These are phyloP conservation scores for Purpureocillium takamizusanense DNA, from an alignment of 2,329 filamentous ascomycete genomes.

Conservation along the genomic window DNA sequence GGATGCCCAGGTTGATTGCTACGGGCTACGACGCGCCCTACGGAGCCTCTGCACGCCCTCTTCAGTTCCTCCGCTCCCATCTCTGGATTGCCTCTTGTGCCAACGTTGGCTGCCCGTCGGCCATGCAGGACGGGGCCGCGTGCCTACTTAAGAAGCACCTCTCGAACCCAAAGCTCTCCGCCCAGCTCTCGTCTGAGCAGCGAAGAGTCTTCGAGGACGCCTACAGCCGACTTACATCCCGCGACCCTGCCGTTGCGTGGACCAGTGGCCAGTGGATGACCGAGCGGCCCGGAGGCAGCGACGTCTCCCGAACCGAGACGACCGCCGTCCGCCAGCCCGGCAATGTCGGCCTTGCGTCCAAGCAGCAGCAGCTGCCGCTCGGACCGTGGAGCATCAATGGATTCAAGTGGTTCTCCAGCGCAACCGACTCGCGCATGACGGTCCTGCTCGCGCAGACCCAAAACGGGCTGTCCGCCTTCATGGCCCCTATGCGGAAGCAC, in stretches of 20 bases:
- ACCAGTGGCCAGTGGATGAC: conserved; percentile 76
- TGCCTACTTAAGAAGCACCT: conserved; percentile 39
- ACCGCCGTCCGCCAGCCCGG: conserved; percentile 29
- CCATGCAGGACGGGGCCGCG: conserved; percentile 58
- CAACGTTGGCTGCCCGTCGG: conserved; percentile 54
- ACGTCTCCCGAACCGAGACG: conserved; percentile 61
- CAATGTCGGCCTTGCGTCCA: conserved; percentile 8
- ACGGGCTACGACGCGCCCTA: conserved; percentile 48
- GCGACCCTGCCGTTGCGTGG: conserved; percentile 45
- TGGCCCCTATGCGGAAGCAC: conserved; percentile 49
- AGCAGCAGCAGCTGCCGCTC: conserved; percentile 21
- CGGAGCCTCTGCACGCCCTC: conserved; percentile 41
- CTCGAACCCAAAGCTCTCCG: conserved; percentile 14
- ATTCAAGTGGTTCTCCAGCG: conserved; percentile 49
- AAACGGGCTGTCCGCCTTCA: conserved; percentile 49
- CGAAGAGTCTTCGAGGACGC: conserved; percentile 40
- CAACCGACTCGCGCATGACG: conserved; percentile 34
- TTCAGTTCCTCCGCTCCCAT: conserved; percentile 50
- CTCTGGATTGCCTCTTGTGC: conserved; percentile 52
- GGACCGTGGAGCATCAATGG: conserved; percentile 53
- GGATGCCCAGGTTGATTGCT: conserved; percentile 37
- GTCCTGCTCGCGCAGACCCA: conserved; percentile 52
- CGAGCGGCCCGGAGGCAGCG: conserved; percentile 58
- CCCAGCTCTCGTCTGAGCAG: conserved; percentile 17
- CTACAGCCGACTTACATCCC: conserved; percentile 42